Evolutionary conservation across 257 asterid species (phyloP).

Genomic region (Parsonsia alboflavescens): DNA sequence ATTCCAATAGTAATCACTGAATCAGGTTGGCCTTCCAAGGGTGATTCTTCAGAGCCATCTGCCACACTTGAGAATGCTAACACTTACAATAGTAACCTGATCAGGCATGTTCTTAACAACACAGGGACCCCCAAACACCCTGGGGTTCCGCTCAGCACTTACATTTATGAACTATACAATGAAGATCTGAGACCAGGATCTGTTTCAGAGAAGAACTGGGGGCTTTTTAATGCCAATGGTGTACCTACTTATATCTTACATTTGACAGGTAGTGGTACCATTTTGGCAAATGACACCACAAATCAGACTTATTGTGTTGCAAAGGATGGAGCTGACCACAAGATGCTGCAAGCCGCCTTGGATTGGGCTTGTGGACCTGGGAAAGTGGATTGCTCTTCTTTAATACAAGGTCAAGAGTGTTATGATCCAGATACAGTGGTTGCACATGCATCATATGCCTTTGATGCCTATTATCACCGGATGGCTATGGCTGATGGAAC

Average conservation of each 20-base stretch:
- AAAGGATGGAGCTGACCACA: slow-evolving; percentile 55
- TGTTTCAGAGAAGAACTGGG: slow-evolving; percentile 87
- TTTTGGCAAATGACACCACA: slow-evolving; percentile 80
- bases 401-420: slow-evolving; percentile 68
- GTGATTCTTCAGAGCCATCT: slow-evolving; percentile 62
- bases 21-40: slow-evolving; percentile 97
- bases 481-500: slow-evolving; percentile 77
- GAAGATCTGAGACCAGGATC: slow-evolving; percentile 77
- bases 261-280: slow-evolving; percentile 71
- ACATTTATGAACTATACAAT: slow-evolving; percentile 78
- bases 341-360: slow-evolving; percentile 80
- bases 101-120: slow-evolving; percentile 60
- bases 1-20: slow-evolving; percentile 68
- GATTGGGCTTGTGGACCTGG: slow-evolving; percentile 99
- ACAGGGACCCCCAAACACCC: slow-evolving; percentile 97
- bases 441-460: slow-evolving; percentile 80
- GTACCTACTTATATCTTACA: slow-evolving; percentile 61
- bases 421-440: slow-evolving; percentile 75
- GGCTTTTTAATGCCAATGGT: slow-evolving; percentile 73
- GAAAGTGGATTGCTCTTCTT: slow-evolving; percentile 66
- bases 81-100: slow-evolving; percentile 84
- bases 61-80: slow-evolving; percentile 76
- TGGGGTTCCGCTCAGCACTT: slow-evolving; percentile 73
- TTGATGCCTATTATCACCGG: slow-evolving; percentile 73
- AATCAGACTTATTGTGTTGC: slow-evolving; percentile 84